Base-by-base conservation (phyloP, 2,329 filamentous ascomycete species). In the Torrubiellomyces zombiae region DNA sequence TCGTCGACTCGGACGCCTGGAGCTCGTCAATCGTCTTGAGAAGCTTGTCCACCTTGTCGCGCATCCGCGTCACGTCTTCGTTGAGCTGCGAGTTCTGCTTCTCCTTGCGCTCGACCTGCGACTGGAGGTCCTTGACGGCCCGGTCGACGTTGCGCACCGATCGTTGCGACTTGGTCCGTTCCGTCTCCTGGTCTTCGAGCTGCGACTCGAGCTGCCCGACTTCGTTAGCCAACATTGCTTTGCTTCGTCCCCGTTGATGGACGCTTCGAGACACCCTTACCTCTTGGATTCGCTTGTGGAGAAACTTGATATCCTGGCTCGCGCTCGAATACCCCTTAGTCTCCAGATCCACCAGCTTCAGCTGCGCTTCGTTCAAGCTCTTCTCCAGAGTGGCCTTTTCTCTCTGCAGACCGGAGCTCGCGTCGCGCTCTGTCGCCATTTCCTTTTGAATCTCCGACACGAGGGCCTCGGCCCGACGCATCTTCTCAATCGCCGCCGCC, bases 301-400 rank as follows among this genome's bases (percentile, higher is more conserved):
- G 55, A 58, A 94, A 95, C 43, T 89, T 78, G 38, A 95, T 81
- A 51, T 95, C 86, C 42, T 93, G 82, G 48, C 85, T 93, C 14
- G 80, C 80, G 36, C 76, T 91, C 12, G 85, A 89, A 54, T 92
- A 95, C 26, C 85, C 83, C 60, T 95, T 95, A 21, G 89, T 95
- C 56, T 98, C 86, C 7, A 95, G 63, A 46, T 95, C 89, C 26
- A 98, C 76, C 28, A 92, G 70, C 43, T 74, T 74, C 26, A 95
- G 67, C 51, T 95, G 86, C 14, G 86, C 63, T 48, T 98, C 86
- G 48, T 85, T 93, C 25, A 92, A 60, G 27, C 68, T 71, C 60
- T 93, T 94, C 56, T 95, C 89, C 20, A 98, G 58, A 1, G 67
- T 67, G 3, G 79, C 80, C 56, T 94, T 95, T 37, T 93, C 81